These are phyloP conservation scores for Pelagophyceae sp. DNA, from an alignment of 352 stramenopile species.

Conservation along the genomic window DNA sequence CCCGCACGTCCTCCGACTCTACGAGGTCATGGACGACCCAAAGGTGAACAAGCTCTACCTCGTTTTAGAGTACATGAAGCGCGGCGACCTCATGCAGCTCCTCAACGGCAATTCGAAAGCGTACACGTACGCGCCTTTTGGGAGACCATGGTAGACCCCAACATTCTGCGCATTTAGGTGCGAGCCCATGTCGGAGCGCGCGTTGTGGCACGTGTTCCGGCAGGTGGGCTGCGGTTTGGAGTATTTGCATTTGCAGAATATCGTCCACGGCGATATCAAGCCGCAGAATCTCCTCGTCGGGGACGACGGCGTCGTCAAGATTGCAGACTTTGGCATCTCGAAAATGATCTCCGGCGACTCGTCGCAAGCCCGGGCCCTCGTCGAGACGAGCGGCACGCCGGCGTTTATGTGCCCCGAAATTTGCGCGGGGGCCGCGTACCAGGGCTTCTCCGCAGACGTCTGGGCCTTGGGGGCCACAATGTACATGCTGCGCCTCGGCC, in stretches of 20 bases:
- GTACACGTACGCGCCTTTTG: too few relatives aligned
- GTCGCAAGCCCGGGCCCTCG: too few relatives aligned
- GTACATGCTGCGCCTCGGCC: constrained; percentile 55
- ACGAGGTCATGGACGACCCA: constrained; percentile 85
- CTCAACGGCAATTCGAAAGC: constrained; percentile 39
- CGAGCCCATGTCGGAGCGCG: constrained; percentile 34
- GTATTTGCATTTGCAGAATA: constrained; percentile 83
- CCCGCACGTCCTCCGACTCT: constrained; percentile 78
- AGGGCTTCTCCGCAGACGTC: constrained; percentile 72
- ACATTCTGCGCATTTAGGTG: too few relatives aligned
- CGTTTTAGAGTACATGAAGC: constrained; percentile 83
- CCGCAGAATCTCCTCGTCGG: constrained; percentile 73
- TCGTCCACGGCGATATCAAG: constrained; percentile 83
- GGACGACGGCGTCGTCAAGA: constrained; percentile 74
- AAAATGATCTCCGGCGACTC: constrained; percentile 51
- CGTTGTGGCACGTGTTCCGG: constrained; percentile 52
- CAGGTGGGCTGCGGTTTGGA: constrained; percentile 73
- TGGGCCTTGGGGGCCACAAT: constrained; percentile 69
- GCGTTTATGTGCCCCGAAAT: constrained; percentile 85
- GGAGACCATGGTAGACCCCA: too few relatives aligned
- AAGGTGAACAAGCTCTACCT: constrained; percentile 83
- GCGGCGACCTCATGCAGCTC: constrained; percentile 76
- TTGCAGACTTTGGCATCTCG: constrained; percentile 77
- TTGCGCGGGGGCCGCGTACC: constrained; percentile 61
- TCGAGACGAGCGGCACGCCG: constrained; percentile 63